Evolutionary conservation across 768 basidiomycete species (phyloP), one percentile per base, ranked within the genome.

Genomic region (Mrakia gelida): DNA sequence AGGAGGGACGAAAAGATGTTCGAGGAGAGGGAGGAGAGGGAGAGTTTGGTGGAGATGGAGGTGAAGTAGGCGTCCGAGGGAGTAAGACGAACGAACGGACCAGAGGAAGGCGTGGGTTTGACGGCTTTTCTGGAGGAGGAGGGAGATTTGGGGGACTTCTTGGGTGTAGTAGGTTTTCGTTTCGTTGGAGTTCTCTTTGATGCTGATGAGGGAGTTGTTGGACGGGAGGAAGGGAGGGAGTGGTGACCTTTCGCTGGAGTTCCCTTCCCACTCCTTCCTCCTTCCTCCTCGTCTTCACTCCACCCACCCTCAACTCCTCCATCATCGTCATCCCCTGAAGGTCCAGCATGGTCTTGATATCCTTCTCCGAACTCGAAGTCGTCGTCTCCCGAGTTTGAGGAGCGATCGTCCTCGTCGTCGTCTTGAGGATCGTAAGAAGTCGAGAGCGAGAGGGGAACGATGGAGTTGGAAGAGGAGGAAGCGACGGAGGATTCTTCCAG

Each of bases 21-120:
- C 78, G 89, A 86, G 45, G 93, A 93, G 43, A 94, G 95, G 18
- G 34, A 34, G 26, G 49, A 32, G 79, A 89, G 88, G 1, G 89
- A 85, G 21, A 70, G 67, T 23, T 91, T 88, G 32, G 82, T 80
- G 11, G 83, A 80, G 34, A 80, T 75, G 10, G 81, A 80, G 54
- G 83, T 87, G 83, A 98, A 92, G 86, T 96, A 98, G 30, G 91
- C 89, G 85, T 98, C 95, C 75, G 95, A 94, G 10, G 90, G 86
- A 9, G 92, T 89, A 34, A 88, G 87, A 6, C 89, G 88, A 70
- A 92, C 84, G 80, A 86, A 85, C 43, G 75, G 77, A 16, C 77
- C 77, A 23, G 65, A 23, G 54, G 65, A 34, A 23, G 65, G 28
- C 10, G 56, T 21, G 3, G 62, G 34, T 75, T 62, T 65, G 2